Conservation (phyloP, 306 rosid species). For the Acacia crassicarpa region DNA sequence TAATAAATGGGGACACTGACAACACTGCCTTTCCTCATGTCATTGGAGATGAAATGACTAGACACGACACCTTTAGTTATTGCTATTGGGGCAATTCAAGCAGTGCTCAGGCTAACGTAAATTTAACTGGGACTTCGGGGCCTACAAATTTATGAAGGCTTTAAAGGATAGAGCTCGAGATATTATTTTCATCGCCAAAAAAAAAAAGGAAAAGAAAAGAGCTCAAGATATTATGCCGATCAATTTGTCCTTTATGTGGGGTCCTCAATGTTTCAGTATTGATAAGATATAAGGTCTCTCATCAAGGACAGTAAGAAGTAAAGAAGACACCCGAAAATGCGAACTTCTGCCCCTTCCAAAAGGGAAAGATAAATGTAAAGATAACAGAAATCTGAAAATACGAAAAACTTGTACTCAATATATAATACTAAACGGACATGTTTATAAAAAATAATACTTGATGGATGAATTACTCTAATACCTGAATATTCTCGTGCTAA, state of each 20-base stretch:
- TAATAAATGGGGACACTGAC: constrained; percentile 60
- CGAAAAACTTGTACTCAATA: neutral
- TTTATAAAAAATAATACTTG: neutral
- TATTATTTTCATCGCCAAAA: constrained; percentile 12
- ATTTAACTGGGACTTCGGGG: constrained; percentile 37
- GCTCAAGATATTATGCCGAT: constrained; percentile 46
- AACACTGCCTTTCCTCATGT: constrained; percentile 48
- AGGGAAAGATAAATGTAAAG: neutral
- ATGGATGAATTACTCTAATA: neutral
- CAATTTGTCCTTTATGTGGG: constrained; percentile 37
- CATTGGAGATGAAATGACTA: constrained; percentile 57
- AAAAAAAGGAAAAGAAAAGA: neutral
- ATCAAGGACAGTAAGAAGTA: neutral
- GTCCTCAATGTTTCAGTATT: neutral
- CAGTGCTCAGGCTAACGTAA: constrained; percentile 44
- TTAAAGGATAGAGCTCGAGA: constrained; percentile 41
- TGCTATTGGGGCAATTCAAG: constrained; percentile 43
- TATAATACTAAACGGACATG: neutral
- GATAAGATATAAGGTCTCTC: neutral
- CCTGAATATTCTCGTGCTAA: neutral
- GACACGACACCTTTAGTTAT: constrained; percentile 49
- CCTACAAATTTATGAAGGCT: constrained; percentile 55
- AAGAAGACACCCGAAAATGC: neutral
- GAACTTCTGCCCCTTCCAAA: neutral
- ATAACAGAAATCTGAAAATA: neutral